Conservation (phyloP, 2,329 filamentous ascomycete genomes). For the Ceratocystis huliohia region DNA sequence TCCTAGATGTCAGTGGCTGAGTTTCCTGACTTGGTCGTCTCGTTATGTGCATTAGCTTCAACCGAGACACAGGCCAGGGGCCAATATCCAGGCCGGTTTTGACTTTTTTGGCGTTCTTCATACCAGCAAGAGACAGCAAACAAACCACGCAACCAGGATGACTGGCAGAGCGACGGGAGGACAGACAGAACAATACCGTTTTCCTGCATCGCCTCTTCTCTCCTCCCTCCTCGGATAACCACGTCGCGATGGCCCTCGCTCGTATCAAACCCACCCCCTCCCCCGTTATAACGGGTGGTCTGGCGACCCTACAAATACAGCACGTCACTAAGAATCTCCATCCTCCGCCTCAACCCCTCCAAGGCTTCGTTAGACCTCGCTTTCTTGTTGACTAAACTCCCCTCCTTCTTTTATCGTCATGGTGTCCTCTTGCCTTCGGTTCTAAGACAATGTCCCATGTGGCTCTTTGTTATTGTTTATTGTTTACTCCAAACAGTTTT, state of each 20-base stretch:
- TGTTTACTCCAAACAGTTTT: background rate
- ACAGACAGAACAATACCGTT: background rate
- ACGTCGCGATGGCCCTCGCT: background rate
- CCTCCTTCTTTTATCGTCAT: background rate
- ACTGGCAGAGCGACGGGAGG: too few species aligned
- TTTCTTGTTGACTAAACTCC: background rate
- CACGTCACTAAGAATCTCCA: background rate
- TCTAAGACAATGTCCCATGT: background rate
- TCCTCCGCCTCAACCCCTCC: background rate
- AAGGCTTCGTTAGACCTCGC: background rate
- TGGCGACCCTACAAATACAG: background rate
- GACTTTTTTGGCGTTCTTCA: background rate
- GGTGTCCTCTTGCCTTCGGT: background rate
- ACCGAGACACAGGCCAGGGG: conserved; percentile 1
- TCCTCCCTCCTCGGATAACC: background rate
- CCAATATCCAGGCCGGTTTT: background rate
- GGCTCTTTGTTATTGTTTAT: background rate
- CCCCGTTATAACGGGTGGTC: background rate
- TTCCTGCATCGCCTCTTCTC: background rate
- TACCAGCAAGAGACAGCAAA: too few species aligned
- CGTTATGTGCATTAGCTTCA: background rate
- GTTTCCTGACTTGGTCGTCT: background rate
- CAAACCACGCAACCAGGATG: too few species aligned
- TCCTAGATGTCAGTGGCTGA: conserved; percentile 1
- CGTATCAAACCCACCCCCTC: background rate